Evolutionary conservation across 2,329 filamentous ascomycete genomes (phyloP), one percentile per base, ranked within the genome.

Genomic region (Erysiphe neolycopersici): DNA sequence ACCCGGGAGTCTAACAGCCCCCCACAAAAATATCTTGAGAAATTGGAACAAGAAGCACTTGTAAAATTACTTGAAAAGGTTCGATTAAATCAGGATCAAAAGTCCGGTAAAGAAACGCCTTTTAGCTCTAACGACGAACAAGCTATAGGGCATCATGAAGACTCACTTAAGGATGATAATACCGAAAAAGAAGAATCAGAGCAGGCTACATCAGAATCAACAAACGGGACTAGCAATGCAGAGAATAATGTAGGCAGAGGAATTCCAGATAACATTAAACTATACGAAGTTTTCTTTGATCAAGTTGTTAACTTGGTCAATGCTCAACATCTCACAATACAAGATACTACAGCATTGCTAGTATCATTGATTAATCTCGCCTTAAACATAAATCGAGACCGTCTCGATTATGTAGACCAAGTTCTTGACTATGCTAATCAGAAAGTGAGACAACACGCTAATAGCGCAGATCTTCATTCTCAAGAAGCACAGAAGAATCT

Each of bases 231-330:
- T 1, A 52, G 73, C 42, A 64, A 62, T 22, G 58, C 63, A 4
- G 60, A 61, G 14, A 60, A 61, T 3, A 52, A 50, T 44, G 54
- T 51, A 47, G 52, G 36, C 41, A 60, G 60, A 52, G 64, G 71
- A 17, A 80, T 83, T 50, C 76, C 78, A 0, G 69, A 76, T 43
- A 77, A 83, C 53, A 75, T 93, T 46, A 87, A 82, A 60, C 71
- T 98, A 19, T 95, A 95, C 59, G 85, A 95, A 60, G 82, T 95
- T 47, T 98, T 95, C 66, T 92, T 95, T 56, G 78, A 84, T 43
- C 89, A 95, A 60, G 89, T 95, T 48, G 79, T 91, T 56, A 85
- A 87, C 54, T 66, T 98, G 43, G 85, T 95, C 48, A 87, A 84
- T 60, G 81, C 80, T 43, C 83, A 94, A 55, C 77, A 83, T 51